Percentiles rank a stretch among this genome's conserved stretches.
Evolutionary conservation across 805 yeast genomes (phyloP).

Genomic region (Nakazawaea ernobii): DNA sequence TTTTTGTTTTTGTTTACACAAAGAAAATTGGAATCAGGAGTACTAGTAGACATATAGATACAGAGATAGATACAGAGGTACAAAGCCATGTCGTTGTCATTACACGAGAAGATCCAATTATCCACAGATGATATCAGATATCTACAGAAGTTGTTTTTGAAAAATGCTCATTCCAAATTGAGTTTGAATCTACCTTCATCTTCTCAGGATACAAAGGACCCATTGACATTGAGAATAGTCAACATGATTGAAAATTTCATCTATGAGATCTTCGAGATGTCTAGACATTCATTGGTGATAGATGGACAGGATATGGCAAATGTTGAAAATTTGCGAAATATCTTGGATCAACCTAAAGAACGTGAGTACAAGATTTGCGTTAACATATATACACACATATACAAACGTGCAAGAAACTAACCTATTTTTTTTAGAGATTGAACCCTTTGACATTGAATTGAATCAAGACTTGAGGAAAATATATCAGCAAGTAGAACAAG

Average conservation of each 20-base stretch:
- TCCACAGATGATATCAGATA: constrained; percentile 46
- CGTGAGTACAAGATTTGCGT: constrained; percentile 11
- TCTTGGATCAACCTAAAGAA: constrained; percentile 18
- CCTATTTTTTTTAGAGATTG: constrained; percentile 33
- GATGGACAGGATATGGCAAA: constrained; percentile 43
- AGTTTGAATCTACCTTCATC: constrained; percentile 40
- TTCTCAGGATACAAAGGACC: constrained; percentile 31
- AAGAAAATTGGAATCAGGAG: not conserved
- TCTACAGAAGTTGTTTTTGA: constrained; percentile 37
- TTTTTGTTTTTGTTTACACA: constrained; percentile 1
- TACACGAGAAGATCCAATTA: constrained; percentile 39
- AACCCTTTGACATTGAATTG: constrained; percentile 64
- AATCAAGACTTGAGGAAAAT: constrained; percentile 53
- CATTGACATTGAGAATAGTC: constrained; percentile 39
- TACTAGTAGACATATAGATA: no score
- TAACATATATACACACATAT: not conserved
- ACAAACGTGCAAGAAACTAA: not conserved
- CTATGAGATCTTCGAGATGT: constrained; percentile 49
- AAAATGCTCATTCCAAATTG: constrained; percentile 38
- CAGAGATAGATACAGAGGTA: no score
- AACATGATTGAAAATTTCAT: constrained; percentile 39
- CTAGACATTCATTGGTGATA: constrained; percentile 48
- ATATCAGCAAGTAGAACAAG: constrained; percentile 56
- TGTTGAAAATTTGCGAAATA: constrained; percentile 17
- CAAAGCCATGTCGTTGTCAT: constrained; percentile 2